phyloP scores from a whole-genome alignment of 371 early-diverging fungal species.

The Cokeromyces recurvatus region DNA sequence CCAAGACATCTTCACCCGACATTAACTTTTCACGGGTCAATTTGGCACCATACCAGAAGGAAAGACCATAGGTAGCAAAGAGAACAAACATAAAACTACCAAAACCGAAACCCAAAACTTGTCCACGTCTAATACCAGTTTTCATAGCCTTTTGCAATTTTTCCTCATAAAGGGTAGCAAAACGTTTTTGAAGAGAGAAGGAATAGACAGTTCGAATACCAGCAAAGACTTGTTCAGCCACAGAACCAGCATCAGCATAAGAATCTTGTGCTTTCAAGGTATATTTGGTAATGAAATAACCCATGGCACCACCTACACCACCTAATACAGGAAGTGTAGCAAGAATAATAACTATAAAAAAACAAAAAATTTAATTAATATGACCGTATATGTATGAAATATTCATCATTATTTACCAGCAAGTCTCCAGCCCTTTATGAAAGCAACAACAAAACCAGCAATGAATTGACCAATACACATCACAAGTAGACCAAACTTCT shows the following conservation, averaged over 20 bases:
- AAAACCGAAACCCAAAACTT: slow-evolving; percentile 50
- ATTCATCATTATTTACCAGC: slow-evolving; percentile 18
- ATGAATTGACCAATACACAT: slow-evolving; percentile 72
- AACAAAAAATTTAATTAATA: neutral
- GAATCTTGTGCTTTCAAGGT: slow-evolving; percentile 27
- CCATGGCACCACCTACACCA: slow-evolving; percentile 53
- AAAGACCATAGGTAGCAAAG: slow-evolving; percentile 62
- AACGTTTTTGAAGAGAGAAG: slow-evolving; percentile 73
- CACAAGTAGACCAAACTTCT: slow-evolving; percentile 76
- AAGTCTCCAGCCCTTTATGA: slow-evolving; percentile 81
- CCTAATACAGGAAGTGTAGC: slow-evolving; percentile 60
- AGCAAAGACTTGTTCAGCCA: slow-evolving; percentile 65
- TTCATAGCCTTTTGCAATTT: slow-evolving; percentile 49
- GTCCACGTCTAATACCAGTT: slow-evolving; percentile 51
- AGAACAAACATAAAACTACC: slow-evolving; percentile 58
- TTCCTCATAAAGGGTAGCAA: slow-evolving; percentile 54
- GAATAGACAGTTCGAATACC: slow-evolving; percentile 84
- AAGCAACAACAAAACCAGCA: slow-evolving; percentile 86
- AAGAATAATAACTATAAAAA: slow-evolving; percentile 53
- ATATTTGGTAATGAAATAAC: slow-evolving; percentile 54
- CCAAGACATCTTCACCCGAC: slow-evolving; percentile 48
- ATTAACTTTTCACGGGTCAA: slow-evolving; percentile 47
- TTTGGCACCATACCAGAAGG: slow-evolving; percentile 74
- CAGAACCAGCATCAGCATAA: slow-evolving; percentile 37
- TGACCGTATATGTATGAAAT: neutral